A percentile compares a stretch with the other conserved stretches of the same genome.
Evolutionary conservation across 2,329 filamentous ascomycete genomes (phyloP).

Genomic region (Curvularia eragrostidis): DNA sequence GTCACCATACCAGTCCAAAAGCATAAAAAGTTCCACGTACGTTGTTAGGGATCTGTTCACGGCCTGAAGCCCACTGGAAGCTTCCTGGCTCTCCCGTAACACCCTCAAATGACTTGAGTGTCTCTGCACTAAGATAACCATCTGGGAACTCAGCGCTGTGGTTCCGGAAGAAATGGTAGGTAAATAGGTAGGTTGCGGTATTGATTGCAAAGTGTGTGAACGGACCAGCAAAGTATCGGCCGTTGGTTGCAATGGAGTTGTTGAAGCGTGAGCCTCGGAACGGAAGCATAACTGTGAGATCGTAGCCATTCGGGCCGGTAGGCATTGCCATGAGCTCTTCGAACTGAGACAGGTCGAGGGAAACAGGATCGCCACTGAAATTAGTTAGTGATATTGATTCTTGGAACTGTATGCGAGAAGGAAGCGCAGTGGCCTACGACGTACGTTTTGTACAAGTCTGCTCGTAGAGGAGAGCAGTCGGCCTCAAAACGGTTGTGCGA

Average conservation of each 20-base stretch:
- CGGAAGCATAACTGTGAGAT: conserved; percentile 8
- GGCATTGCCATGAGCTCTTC: conserved; percentile 10
- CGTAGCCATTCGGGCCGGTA: conserved; percentile 3
- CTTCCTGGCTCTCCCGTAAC: conserved; percentile 28
- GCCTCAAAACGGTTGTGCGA: conserved; percentile 30
- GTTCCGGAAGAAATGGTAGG: conserved; percentile 28
- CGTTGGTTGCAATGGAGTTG: conserved; percentile 26
- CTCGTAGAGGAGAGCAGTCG: conserved; percentile 25
- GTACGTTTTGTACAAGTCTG: conserved; percentile 12
- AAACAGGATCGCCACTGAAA: conserved; percentile 3
- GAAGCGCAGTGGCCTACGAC: not conserved
- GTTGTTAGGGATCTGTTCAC: conserved; percentile 31
- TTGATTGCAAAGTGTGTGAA: conserved; percentile 27
- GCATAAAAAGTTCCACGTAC: conserved; percentile 15
- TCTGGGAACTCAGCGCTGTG: conserved; percentile 28
- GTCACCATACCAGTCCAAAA: not conserved
- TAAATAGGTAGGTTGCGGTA: conserved; percentile 13
- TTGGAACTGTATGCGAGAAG: not conserved
- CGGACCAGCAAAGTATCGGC: conserved; percentile 22
- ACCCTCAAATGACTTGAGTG: conserved; percentile 27
- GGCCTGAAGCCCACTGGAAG: conserved; percentile 26
- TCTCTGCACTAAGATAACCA: conserved; percentile 24
- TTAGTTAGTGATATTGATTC: not conserved
- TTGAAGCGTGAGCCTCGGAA: conserved; percentile 28
- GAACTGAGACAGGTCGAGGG: conserved; percentile 5